phyloP scores from a whole-genome alignment of 2,329 filamentous ascomycete genomes.

The Dothiorella sarmentorum region DNA sequence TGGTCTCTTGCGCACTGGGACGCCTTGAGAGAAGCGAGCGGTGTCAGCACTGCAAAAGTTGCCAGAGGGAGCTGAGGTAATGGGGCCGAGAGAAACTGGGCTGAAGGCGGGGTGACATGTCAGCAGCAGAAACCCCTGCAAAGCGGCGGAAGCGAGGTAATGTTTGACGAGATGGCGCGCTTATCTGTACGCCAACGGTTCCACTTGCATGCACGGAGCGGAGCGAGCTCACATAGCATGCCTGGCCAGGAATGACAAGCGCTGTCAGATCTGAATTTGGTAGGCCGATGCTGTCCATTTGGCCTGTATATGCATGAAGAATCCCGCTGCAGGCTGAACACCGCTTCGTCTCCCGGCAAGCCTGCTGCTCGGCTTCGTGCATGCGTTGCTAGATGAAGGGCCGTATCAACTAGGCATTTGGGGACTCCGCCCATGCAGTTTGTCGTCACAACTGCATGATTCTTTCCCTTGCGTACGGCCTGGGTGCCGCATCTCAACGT shows the following conservation, averaged over 20 bases:
- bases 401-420: background rate
- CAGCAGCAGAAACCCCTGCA: background rate
- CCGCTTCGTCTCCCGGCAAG: slow-evolving; percentile 3
- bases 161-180: background rate
- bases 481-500: background rate
- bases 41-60: slow-evolving; percentile 27
- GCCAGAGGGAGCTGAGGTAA: slow-evolving; percentile 23
- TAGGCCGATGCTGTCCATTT: background rate
- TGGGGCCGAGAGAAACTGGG: slow-evolving; percentile 15
- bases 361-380: background rate
- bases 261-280: slow-evolving; percentile 10
- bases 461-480: background rate
- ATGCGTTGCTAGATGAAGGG: background rate
- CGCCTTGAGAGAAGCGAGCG: background rate
- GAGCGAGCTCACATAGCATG: background rate
- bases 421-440: background rate
- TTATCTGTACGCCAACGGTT: background rate
- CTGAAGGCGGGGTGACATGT: slow-evolving; percentile 13
- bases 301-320: background rate
- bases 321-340: background rate
- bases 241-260: slow-evolving; percentile 1
- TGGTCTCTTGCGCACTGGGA: background rate
- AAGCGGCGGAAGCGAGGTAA: background rate
- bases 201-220: background rate
- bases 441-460: slow-evolving; percentile 1